Conservation (phyloP, 257 asterid genomes). For the Gentiana dahurica region DNA sequence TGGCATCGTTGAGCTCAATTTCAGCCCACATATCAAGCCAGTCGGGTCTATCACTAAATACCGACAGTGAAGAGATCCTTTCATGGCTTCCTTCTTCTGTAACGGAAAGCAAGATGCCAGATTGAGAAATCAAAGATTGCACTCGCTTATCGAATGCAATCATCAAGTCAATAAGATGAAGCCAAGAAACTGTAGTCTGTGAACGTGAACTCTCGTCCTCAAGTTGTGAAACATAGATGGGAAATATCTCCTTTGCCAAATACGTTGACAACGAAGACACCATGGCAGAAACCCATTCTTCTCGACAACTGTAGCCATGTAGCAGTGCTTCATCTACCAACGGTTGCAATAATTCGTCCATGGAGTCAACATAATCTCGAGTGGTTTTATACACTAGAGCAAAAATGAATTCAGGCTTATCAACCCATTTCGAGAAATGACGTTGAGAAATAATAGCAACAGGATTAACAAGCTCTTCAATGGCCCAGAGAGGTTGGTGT, state of each 20-base stretch:
- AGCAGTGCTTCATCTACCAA: conserved; percentile 88
- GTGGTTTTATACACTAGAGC: conserved; percentile 84
- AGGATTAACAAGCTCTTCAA: conserved; percentile 96
- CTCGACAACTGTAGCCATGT: conserved; percentile 95
- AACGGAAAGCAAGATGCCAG: conserved; percentile 51
- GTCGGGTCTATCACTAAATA: conserved; percentile 89
- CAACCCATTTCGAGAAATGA: conserved; percentile 87
- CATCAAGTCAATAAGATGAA: conserved; percentile 79
- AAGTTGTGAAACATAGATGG: conserved; percentile 39
- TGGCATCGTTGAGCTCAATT: conserved; percentile 57
- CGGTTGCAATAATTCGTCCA: conserved; percentile 94
- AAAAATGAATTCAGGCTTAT: conserved; percentile 84
- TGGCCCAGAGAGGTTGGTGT: conserved; percentile 92
- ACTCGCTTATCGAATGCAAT: conserved; percentile 68
- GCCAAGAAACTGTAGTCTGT: conserved; percentile 67
- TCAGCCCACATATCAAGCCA: conserved; percentile 95
- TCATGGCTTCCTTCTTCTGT: conserved; percentile 56
- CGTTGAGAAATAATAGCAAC: conserved; percentile 64
- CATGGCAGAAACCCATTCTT: conserved; percentile 97
- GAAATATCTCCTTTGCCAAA: conserved; percentile 78
- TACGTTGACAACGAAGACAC: conserved; percentile 64
- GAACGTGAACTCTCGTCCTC: conserved; percentile 42
- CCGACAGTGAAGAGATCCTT: conserved; percentile 60
- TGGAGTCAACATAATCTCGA: conserved; percentile 82
- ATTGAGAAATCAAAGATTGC: conserved; percentile 52